These are phyloP conservation scores for Meredithiella fracta DNA, from an alignment of 2,329 filamentous ascomycete genomes.

Conservation along the genomic window DNA sequence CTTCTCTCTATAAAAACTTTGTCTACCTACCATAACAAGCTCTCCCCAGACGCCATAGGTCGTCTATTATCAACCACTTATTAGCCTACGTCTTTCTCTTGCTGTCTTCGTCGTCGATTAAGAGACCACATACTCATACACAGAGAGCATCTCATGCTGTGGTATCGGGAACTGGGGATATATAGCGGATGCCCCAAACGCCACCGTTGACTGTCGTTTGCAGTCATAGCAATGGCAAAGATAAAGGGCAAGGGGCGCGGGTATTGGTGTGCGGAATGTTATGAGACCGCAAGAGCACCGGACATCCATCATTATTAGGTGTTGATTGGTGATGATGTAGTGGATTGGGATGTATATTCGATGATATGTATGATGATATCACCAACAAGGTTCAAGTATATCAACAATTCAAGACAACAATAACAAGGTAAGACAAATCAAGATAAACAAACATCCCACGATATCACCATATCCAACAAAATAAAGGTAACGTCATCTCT, in stretches of 20 bases:
- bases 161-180: constrained; percentile 50
- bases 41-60: constrained; percentile 38
- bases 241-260: constrained; percentile 46
- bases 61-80: constrained; percentile 27
- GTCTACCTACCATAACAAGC: constrained; percentile 36
- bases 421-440: too few species aligned
- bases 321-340: too few species aligned
- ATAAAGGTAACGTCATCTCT: too few species aligned
- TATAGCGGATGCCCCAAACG: constrained; percentile 53
- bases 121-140: constrained; percentile 33
- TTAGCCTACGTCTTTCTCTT: neutral
- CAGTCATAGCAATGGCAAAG: constrained; percentile 57
- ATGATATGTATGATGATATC: too few species aligned
- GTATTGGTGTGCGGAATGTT: constrained; percentile 42
- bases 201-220: constrained; percentile 46
- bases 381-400: too few species aligned
- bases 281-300: constrained; percentile 50
- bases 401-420: too few species aligned
- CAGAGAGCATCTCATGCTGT: constrained; percentile 29
- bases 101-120: too few species aligned
- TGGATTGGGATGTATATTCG: too few species aligned
- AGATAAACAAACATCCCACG: too few species aligned
- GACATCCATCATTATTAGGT: constrained; percentile 31
- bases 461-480: too few species aligned
- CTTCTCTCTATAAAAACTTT: neutral